These are phyloP conservation scores for Waitea zeae DNA, from an alignment of 1,284 basidiomycete genomes.

Conservation along the genomic window DNA sequence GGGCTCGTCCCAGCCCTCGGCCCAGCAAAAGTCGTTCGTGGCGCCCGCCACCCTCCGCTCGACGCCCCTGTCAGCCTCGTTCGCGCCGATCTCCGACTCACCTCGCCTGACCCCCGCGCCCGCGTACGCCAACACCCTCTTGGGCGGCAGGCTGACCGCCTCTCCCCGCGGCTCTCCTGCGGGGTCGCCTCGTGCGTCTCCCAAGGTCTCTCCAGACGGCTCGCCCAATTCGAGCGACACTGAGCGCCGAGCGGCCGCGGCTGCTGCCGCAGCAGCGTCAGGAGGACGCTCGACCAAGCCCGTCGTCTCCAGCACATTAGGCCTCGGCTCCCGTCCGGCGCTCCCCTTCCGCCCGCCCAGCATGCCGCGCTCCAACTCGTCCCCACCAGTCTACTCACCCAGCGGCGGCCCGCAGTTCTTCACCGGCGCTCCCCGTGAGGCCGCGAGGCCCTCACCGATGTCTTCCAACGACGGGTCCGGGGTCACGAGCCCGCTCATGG, in stretches of 20 bases:
- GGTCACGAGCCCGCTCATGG: not conserved
- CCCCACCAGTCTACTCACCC: not conserved
- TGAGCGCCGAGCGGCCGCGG: not conserved
- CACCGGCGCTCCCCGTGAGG: too few relatives aligned
- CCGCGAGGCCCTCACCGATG: too few relatives aligned
- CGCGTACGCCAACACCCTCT: conserved; percentile 1
- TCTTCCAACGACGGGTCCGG: conserved; percentile 1
- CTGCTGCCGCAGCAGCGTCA: not conserved
- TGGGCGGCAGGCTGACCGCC: not conserved
- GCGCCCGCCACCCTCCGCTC: conserved; percentile 16
- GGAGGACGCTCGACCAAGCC: too few relatives aligned
- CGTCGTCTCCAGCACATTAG: too few relatives aligned
- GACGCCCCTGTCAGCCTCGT: conserved; percentile 12
- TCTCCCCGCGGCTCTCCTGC: not conserved
- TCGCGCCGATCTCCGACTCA: conserved; percentile 5
- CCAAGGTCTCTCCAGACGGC: not conserved
- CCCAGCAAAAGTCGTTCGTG: conserved; percentile 18
- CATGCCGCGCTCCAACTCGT: conserved; percentile 7
- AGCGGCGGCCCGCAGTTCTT: too few relatives aligned
- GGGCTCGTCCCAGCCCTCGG: conserved; percentile 7
- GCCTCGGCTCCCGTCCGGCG: not conserved
- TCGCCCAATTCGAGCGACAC: not conserved
- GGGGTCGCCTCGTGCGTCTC: not conserved
- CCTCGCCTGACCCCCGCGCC: conserved; percentile 7
- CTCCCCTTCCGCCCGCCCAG: conserved; percentile 5